Percentiles rank a stretch among this genome's conserved stretches.
These are phyloP conservation scores for Penicillium sclerotigenum DNA, from an alignment of 2,329 filamentous ascomycete species.

Conservation along the genomic window DNA sequence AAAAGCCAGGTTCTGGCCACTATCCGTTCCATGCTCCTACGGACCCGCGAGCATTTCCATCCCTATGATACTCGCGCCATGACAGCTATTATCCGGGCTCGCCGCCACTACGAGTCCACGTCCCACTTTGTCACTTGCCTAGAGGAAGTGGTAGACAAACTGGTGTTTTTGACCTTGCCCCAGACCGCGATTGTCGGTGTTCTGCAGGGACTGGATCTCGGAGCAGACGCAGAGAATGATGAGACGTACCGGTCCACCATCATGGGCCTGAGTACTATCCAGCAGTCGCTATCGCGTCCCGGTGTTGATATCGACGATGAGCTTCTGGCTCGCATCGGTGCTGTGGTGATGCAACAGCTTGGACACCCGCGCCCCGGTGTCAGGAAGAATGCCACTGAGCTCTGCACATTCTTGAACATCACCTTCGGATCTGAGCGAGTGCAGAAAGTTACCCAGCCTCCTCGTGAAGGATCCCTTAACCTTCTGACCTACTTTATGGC, in stretches of 20 bases:
- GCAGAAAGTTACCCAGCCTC: conserved; percentile 31
- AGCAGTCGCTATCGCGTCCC: conserved; percentile 19
- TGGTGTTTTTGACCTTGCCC: conserved; percentile 28
- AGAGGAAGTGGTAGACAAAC: conserved; percentile 38
- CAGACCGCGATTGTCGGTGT: conserved; percentile 32
- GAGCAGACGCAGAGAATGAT: conserved; percentile 30
- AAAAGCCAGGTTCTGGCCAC: conserved; percentile 45
- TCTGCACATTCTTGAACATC: conserved; percentile 32
- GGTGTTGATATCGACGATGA: conserved; percentile 21
- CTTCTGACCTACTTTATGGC: conserved; percentile 40
- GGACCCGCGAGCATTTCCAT: conserved; percentile 36
- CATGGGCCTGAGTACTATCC: conserved; percentile 30
- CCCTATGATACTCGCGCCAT: conserved; percentile 36
- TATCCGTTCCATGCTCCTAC: conserved; percentile 39
- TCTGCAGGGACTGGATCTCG: conserved; percentile 29
- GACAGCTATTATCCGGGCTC: conserved; percentile 37
- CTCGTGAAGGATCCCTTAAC: conserved; percentile 32
- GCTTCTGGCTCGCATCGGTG: conserved; percentile 27
- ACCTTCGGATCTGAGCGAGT: conserved; percentile 25
- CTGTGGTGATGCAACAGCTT: conserved; percentile 33
- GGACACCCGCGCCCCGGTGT: conserved; percentile 37
- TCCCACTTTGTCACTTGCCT: conserved; percentile 42
- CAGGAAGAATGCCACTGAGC: conserved; percentile 37
- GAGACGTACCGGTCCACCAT: conserved; percentile 33
- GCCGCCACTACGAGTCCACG: conserved; percentile 38